Base-by-base conservation (phyloP, 2,329 filamentous ascomycete genomes). In the Kalmusia sp. region DNA sequence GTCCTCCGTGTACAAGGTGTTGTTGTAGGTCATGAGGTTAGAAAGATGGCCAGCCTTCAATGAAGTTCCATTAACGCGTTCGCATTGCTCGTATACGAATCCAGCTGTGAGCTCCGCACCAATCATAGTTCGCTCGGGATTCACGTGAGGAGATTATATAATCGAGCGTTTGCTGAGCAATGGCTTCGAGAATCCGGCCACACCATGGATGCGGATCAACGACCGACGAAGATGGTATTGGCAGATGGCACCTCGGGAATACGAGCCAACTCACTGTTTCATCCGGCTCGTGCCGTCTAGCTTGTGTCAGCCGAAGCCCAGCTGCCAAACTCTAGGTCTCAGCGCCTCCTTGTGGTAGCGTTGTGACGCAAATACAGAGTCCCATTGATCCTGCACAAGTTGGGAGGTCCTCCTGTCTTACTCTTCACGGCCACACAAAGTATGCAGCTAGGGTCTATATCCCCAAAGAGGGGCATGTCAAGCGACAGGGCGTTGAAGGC, bases 51-150 rank as follows among this genome's bases (percentile, higher is more conserved):
- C 24, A 28, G 30, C n/a, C n/a, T 30, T 24, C 12, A n/a, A 8
- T 28, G 14, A 30, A 41, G 35, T 27, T 27, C 25, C 27, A n/a
- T 19, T 12, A 17, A n/a, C 6, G 1, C 22, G 25, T 11, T 38
- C 48, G 38, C 30, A 51, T 51, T 22, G 28, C 30, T 44, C 48
- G 48, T 35, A 14, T 38, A 40, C 24, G 24, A 24, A 25, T n/a
- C 9, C 41, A 33, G 41, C 28, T 17, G 15, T 35, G 14, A 14
- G 9, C 19, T n/a, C 7, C 14, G 6, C 17, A 9, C 31, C 41
- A 45, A 33, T 45, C 41, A 45, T 12, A 11, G 17, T 27, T 4
- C 4, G n/a, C 21, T 4, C 11, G 15, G 21, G 1, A 14, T 17
- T 21, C 25, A 21, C 15, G 9, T 15, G 40, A 9, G 5, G n/a